phyloP scores from a whole-genome alignment of 108 stramenopile species.

The Hondaea fermentalgiana region DNA sequence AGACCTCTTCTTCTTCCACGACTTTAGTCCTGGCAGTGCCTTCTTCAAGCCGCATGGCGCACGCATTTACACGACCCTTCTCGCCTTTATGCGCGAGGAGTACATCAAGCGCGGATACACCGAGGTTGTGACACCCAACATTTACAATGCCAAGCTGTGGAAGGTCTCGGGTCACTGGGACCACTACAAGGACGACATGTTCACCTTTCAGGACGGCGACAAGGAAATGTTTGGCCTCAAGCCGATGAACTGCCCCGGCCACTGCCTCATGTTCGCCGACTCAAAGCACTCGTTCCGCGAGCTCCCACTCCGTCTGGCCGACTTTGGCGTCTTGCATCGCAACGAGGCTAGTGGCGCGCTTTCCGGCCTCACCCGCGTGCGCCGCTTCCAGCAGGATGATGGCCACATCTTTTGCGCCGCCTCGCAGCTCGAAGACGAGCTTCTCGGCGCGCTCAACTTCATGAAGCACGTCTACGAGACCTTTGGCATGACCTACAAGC shows the following conservation, averaged over 20 bases:
- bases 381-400: constrained; percentile 98
- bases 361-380: constrained; percentile 93
- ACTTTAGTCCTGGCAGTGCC: constrained; percentile 84
- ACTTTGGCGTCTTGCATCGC: constrained; percentile 97
- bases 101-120: constrained; percentile 94
- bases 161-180: constrained; percentile 87
- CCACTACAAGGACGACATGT: constrained; percentile 98
- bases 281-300: constrained; percentile 87
- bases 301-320: constrained; percentile 88
- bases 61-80: constrained; percentile 95
- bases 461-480: constrained; percentile 91
- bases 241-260: constrained; percentile 99
- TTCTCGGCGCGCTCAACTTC: constrained; percentile 83
- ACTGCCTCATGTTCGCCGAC: constrained; percentile 91
- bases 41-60: constrained; percentile 97
- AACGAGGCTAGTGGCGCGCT: constrained; percentile 92
- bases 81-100: constrained; percentile 80
- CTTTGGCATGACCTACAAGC: constrained; percentile 97
- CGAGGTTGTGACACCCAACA: constrained; percentile 95
- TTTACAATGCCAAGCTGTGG: constrained; percentile 97
- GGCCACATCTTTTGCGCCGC: constrained; percentile 93
- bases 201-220: constrained; percentile 85
- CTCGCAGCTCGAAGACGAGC: constrained; percentile 81
- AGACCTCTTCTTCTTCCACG: constrained; percentile 94
- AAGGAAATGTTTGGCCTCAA: constrained; percentile 84